Percentiles rank a stretch among this genome's conserved stretches.
Conservation (phyloP, 2,329 filamentous ascomycete genomes). For the Sporothrix schenckii region DNA sequence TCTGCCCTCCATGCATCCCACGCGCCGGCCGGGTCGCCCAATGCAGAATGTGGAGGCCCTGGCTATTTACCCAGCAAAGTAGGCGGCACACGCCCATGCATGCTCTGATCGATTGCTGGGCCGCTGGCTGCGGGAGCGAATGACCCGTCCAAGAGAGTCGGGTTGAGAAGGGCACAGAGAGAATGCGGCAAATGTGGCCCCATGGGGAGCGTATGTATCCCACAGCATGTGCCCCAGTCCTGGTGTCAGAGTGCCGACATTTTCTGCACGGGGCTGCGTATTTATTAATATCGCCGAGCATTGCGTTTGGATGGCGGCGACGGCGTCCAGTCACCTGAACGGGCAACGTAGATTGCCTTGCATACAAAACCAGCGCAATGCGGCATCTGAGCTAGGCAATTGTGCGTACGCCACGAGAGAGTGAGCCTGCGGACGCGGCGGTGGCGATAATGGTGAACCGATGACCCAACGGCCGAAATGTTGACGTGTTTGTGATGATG, state of each 20-base stretch:
- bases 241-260: neutral
- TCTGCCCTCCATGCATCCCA: neutral
- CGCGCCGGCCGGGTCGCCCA: neutral
- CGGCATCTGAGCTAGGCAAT: neutral
- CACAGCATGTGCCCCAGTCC: slow-evolving; percentile 8
- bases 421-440: too few relatives aligned
- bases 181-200: neutral
- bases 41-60: neutral
- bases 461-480: too few relatives aligned
- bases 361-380: slow-evolving; percentile 10
- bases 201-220: neutral
- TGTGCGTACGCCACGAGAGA: too few relatives aligned
- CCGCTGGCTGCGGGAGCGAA: neutral
- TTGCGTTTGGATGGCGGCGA: neutral
- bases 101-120: neutral
- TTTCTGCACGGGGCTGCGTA: too few relatives aligned
- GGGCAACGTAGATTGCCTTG: neutral
- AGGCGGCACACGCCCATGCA: neutral
- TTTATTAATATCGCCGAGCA: neutral
- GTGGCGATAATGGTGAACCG: too few relatives aligned
- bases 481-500: too few relatives aligned
- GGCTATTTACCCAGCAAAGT: slow-evolving; percentile 13
- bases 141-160: neutral
- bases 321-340: neutral
- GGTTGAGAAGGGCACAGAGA: neutral